These are phyloP conservation scores for Hypoxylon sp. DNA, from an alignment of 2,329 filamentous ascomycete species.

Conservation along the genomic window DNA sequence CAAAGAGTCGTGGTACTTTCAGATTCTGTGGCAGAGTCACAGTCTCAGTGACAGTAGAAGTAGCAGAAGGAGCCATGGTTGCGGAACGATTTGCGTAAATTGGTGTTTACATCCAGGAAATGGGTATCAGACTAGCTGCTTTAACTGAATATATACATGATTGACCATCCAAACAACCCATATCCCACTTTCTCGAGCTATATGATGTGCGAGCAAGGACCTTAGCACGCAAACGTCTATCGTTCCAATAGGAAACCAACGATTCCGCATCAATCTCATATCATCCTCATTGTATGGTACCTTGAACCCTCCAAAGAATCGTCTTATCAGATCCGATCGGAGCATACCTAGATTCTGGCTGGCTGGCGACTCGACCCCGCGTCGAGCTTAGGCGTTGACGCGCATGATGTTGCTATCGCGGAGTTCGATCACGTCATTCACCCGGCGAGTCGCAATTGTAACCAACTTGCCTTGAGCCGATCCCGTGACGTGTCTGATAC, in stretches of 20 bases:
- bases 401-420: conserved; percentile 49
- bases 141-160: conserved; percentile 26
- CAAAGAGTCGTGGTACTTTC: conserved; percentile 41
- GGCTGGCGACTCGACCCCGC: conserved; percentile 38
- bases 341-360: conserved; percentile 26
- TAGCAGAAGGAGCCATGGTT: conserved; percentile 52
- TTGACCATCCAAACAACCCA: background rate
- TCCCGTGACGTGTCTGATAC: conserved; percentile 28
- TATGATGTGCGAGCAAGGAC: conserved; percentile 50
- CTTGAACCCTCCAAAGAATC: conserved; percentile 21
- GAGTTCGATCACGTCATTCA: conserved; percentile 51
- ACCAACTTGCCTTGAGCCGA: conserved; percentile 25
- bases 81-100: conserved; percentile 7
- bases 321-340: conserved; percentile 45
- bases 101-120: conserved; percentile 3
- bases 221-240: conserved; percentile 47
- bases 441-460: conserved; percentile 34
- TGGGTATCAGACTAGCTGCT: background rate
- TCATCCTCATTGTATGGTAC: conserved; percentile 21
- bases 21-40: conserved; percentile 35
- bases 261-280: conserved; percentile 15
- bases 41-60: conserved; percentile 48
- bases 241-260: conserved; percentile 46
- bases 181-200: conserved; percentile 9
- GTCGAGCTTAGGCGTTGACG: conserved; percentile 34